Base-by-base conservation (phyloP, 176 grass and related monocot species). In the Ananas comosus region DNA sequence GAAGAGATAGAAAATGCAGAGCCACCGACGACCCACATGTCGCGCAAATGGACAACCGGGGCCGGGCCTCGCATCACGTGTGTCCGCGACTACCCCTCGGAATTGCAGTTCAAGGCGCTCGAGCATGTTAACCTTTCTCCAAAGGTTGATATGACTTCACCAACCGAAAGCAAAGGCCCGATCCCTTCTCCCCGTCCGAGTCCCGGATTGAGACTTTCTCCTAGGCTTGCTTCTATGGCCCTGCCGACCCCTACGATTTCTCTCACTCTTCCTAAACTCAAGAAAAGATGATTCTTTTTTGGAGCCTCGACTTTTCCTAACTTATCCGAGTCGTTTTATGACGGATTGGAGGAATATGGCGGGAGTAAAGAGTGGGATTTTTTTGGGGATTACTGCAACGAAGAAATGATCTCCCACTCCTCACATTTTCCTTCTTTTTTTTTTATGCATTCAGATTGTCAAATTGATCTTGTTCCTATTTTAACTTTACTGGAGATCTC, bases 111-210 rank as follows among this genome's bases (percentile, higher is more conserved):
- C 54, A 88, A 64, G 80, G 95, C 95, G 16, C 79, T 99, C 0
- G 95, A 99, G 85, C 95, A 99, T 48, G 95, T 99, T 13, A 99
- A 93, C 79, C 87, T 99, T 8, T 99, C 95, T 18, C 95, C 95
- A 17, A 86, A 85, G 24, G 18, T 75, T 24, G 48, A 12, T 16
- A 42, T 7, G 5, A 70, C 68, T 10, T 84, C 84, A 17, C 85
- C 82, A 48, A 56, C 56, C 2, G 74, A 85, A 82, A 92, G 85
- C 67, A 88, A 78, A 82, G 75, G 86, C 48, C 82, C 90, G 3
- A 91, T 99, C 29, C 95, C 87, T 12, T 99, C 95, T 7, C 95
- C 95, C 8, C 82, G 95, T 3, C 95, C 95, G 1, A 94, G 73
- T 51, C 85, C 82, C 0, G 80, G 67, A 53, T 78, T 94, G 79